Conservation (phyloP, 176 grass and related monocot species). For the Cenchrus fungigraminus region DNA sequence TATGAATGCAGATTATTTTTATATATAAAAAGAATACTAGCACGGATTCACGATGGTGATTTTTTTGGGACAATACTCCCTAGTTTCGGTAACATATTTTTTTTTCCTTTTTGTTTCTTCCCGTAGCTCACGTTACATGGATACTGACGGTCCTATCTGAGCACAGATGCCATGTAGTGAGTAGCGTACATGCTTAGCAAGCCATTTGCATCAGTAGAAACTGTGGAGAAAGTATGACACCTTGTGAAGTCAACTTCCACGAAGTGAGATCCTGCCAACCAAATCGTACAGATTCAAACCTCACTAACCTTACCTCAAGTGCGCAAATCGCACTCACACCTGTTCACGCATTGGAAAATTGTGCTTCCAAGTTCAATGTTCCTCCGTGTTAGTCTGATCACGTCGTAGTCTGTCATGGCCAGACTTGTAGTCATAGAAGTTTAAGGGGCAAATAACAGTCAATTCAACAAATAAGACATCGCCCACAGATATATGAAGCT, state of each 20-base stretch:
- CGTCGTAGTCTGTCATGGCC: neutral
- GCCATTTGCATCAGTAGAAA: conserved; percentile 6
- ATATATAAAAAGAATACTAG: no score
- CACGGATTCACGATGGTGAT: no score
- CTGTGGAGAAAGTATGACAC: neutral
- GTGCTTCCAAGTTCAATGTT: neutral
- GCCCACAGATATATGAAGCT: neutral
- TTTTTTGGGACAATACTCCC: no score
- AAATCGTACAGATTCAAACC: neutral
- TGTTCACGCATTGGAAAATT: neutral
- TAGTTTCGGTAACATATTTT: no score
- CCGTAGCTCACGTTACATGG: neutral
- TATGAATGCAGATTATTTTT: no score
- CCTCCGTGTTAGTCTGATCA: neutral
- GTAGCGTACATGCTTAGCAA: neutral
- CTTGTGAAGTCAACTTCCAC: neutral
- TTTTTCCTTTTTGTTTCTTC: neutral
- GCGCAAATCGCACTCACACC: neutral
- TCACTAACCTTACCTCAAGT: neutral
- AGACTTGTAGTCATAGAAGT: neutral
- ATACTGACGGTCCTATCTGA: neutral
- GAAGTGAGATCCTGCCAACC: conserved; percentile 22
- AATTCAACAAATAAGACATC: neutral
- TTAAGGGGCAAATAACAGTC: no score
- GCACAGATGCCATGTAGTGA: neutral